phyloP scores from a whole-genome alignment of 73 alveolate species.

The Uronychia setigera region DNA sequence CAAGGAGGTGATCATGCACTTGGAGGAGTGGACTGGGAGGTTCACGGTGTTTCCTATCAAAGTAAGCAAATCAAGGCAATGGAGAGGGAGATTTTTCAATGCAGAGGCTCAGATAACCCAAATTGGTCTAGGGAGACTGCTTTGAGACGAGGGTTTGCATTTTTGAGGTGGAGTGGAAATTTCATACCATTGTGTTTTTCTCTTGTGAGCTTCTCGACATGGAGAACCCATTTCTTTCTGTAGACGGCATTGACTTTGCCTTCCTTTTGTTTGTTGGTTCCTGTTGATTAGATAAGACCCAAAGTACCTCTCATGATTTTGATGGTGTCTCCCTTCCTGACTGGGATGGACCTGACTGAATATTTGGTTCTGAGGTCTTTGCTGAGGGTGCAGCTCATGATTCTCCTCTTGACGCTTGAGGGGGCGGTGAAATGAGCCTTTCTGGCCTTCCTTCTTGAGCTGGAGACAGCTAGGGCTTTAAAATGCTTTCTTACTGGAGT shows the following conservation, averaged over 20 bases:
- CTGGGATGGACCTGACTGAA: constrained; percentile 93
- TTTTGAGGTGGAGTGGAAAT: too few relatives aligned
- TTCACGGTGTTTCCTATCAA: constrained; percentile 65
- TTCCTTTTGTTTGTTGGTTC: constrained; percentile 78
- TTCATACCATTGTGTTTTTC: constrained; percentile 85
- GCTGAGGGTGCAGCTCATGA: constrained; percentile 87
- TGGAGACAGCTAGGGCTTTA: constrained; percentile 53
- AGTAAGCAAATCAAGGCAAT: too few relatives aligned
- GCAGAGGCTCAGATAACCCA: too few relatives aligned
- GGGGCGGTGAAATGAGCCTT: constrained; percentile 94
- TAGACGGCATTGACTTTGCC: constrained; percentile 94
- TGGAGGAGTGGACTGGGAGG: constrained; percentile 80
- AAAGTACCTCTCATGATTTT: constrained; percentile 63
- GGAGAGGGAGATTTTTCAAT: too few relatives aligned
- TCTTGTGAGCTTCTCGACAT: constrained; percentile 87
- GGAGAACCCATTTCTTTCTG: constrained; percentile 95
- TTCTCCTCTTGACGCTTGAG: constrained; percentile 84
- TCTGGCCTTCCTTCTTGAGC: constrained; percentile 90
- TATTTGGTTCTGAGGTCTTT: constrained; percentile 88
- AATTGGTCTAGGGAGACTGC: too few relatives aligned
- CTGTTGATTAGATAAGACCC: not conserved
- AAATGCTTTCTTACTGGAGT: not conserved
- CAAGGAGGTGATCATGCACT: constrained; percentile 75
- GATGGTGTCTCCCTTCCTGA: constrained; percentile 88
- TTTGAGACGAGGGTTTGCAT: too few relatives aligned